Evolutionary conservation across 345 rosid species (phyloP), one percentile per base, ranked within the genome.

Genomic region (Linum trigynum): DNA sequence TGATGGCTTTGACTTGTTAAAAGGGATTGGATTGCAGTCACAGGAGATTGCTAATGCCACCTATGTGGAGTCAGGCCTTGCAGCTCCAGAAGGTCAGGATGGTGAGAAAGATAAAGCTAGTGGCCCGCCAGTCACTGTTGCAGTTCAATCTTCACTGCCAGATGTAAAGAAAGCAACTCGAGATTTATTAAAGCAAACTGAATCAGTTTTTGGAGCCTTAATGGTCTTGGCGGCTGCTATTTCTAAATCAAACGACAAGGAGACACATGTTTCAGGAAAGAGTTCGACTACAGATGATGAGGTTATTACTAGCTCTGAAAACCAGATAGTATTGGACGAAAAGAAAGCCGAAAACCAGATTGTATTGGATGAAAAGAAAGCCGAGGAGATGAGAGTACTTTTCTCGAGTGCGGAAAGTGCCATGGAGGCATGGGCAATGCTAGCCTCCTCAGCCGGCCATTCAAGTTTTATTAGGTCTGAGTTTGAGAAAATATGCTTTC

Each of bases 351-450:
- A 67, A 50, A 79, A 75, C 59, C 75, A 61, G 57, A 68, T 78
- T 7, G 71, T 63, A 63, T 69, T 80, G 62, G 82, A 89, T 75
- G 88, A 82, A 62, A 85, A 83, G 74, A 83, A 80, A 67, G 74
- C 87, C n/a, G 90, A 89, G 78, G 96, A 89, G 83, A 92, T 92
- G 97, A 89, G 71, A 78, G 73, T 72, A 67, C 88, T 92, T 17
- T 92, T 92, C 76, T 80, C 83, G 55, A 82, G 79, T 17, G 98
- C 97, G 69, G 98, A 92, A 76, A 90, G 81, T 83, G 98, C 98
- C 50, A 89, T 92, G 96, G 97, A 92, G 75, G 98, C 98, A 62
- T 92, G 98, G 98, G 98, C 98, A 60, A 85, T 92, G 98, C 94
- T 92, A 72, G 92, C 98, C 69, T 83, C 91, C 75, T 83, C 98